A percentile compares a stretch with the other conserved stretches of the same genome.
Evolutionary conservation across 2,329 filamentous ascomycete genomes (phyloP).

Genomic region (Scytalidium lignicola): DNA sequence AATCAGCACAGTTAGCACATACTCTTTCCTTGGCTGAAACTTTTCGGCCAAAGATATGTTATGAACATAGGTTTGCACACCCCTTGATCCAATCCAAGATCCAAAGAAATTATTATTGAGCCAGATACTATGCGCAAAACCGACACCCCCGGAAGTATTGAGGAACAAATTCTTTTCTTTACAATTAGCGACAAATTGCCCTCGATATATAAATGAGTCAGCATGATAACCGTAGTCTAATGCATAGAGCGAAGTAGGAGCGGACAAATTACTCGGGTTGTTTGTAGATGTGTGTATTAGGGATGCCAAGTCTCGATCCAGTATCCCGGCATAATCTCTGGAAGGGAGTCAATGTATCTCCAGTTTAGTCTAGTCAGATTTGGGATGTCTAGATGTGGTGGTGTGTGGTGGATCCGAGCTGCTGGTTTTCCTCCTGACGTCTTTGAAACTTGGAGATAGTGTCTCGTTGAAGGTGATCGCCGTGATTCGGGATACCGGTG

Average conservation of each 20-base stretch:
- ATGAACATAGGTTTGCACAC: constrained; percentile 33
- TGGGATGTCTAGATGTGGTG: constrained; percentile 47
- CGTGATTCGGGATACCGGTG: constrained; percentile 45
- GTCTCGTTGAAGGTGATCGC: constrained; percentile 48
- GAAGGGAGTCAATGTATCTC: constrained; percentile 64
- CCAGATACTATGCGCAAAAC: constrained; percentile 62
- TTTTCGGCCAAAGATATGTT: constrained; percentile 28
- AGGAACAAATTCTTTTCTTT: constrained; percentile 50
- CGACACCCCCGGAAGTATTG: constrained; percentile 57
- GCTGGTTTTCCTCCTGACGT: constrained; percentile 43
- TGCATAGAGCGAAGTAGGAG: constrained; percentile 37
- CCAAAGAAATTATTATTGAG: constrained; percentile 56
- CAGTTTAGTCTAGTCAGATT: constrained; percentile 53
- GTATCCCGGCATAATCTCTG: constrained; percentile 56
- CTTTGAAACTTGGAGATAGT: constrained; percentile 19
- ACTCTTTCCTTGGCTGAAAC: constrained; percentile 35
- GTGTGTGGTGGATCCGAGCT: constrained; percentile 40
- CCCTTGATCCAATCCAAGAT: constrained; percentile 50
- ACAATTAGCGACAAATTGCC: constrained; percentile 66
- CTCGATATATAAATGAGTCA: constrained; percentile 56
- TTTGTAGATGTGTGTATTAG: constrained; percentile 17
- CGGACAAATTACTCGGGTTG: constrained; percentile 37
- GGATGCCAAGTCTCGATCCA: constrained; percentile 62
- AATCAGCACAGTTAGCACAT: constrained; percentile 63
- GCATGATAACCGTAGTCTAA: background rate